Evolutionary conservation across 441 rosid genomes (phyloP), one percentile per base, ranked within the genome.

Genomic region (Mallotus repandus): DNA sequence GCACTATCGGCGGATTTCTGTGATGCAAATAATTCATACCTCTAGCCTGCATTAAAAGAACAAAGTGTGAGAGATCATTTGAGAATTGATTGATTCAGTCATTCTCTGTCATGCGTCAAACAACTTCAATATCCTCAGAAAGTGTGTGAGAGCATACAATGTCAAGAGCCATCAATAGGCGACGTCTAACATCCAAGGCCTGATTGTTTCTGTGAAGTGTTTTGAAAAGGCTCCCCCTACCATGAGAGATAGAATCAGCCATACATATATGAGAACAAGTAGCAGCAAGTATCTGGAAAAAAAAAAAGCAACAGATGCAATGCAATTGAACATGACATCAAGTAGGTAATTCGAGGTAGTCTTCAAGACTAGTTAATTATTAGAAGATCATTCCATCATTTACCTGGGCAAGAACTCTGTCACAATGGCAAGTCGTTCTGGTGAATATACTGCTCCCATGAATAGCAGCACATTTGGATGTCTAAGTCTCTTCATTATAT

Each of bases 21-120:
- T 69, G 91, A 77, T 94, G 98, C 80, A 91, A 83, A 81, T 94
- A 94, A 75, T 94, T 90, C 97, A 91, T 89, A 68, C 96, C 98
- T 83, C 89, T 82, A 66, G 96, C 97, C 98, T 94, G 88, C 82
- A 82, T 73, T 43, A 62, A 62, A 48, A 74, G 41, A 9, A 18
- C 3, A 12, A 35, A 74, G 73, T 45, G 56, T 68, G 22, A 16
- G 48, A 48, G 67, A 66, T 71, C 35, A 32, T 60, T 74, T 48
- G 43, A 43, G n/a, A 52, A 54, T 32, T 64, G n/a, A 55, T 61
- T 54, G 63, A 68, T 73, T 22, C 32, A 63, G 45, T 32, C 10
- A 49, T 46, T 16, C 25, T 12, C 35, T 19, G 6, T n/a, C 25
- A 32, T 12, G 18, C 41, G 35, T 38, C 59, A 29, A 54, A 58